A percentile compares a stretch with the other conserved stretches of the same genome.
Evolutionary conservation across 192 early-diverging fungal genomes (phyloP).

Genomic region (Umbelopsis sp.): DNA sequence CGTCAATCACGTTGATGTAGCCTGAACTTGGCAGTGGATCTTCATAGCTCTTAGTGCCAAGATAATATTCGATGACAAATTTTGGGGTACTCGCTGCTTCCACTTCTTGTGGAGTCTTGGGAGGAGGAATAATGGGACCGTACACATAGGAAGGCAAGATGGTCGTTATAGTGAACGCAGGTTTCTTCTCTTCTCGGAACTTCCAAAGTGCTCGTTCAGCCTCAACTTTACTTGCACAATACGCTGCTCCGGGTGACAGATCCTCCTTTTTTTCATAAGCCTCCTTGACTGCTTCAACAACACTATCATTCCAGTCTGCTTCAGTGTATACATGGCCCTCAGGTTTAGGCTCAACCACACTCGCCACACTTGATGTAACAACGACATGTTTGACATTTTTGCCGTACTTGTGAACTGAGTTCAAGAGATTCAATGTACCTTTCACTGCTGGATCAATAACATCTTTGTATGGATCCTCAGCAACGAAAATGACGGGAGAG

Average conservation of each 20-base stretch:
- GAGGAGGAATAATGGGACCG: not conserved
- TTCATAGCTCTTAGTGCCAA: not conserved
- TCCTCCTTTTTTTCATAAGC: not conserved
- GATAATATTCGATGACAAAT: not conserved
- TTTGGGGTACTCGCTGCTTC: not conserved
- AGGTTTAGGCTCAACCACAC: not conserved
- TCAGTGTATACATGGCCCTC: conserved; percentile 7
- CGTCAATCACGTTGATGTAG: not conserved
- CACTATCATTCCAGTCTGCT: conserved; percentile 18
- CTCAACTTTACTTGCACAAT: conserved; percentile 10
- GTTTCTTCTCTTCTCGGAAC: conserved; percentile 13
- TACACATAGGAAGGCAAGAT: conserved; percentile 1
- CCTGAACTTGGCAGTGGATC: too few species aligned
- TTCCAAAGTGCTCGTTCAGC: conserved; percentile 13
- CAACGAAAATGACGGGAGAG: conserved; percentile 33
- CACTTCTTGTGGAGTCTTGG: not conserved
- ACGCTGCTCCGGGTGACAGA: not conserved
- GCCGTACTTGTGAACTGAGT: conserved; percentile 26
- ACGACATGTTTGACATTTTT: conserved; percentile 44
- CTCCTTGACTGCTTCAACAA: not conserved
- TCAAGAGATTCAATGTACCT: conserved; percentile 45
- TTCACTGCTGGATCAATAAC: conserved; percentile 48
- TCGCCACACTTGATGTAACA: conserved; percentile 47
- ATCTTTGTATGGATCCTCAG: conserved; percentile 15
- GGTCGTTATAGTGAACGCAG: conserved; percentile 6